These are phyloP conservation scores for Fusarium sp. DNA, from an alignment of 2,329 filamentous ascomycete genomes.

Conservation along the genomic window DNA sequence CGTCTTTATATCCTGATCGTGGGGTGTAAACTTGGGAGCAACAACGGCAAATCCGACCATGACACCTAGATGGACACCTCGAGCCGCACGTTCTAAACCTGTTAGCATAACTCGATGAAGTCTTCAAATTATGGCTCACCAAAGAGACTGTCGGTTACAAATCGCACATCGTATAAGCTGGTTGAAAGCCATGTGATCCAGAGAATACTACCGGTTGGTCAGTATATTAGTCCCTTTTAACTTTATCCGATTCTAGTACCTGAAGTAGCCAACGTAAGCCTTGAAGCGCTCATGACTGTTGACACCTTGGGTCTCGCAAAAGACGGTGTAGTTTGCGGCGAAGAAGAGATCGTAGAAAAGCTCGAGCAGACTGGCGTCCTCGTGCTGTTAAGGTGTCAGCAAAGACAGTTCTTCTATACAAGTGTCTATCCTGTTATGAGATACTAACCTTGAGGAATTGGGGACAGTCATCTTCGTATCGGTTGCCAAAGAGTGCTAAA, in stretches of 20 bases:
- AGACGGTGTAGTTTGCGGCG: constrained; percentile 74
- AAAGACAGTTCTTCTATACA: neutral
- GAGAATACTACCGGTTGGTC: constrained; percentile 59
- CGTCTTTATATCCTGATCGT: constrained; percentile 54
- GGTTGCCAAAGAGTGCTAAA: constrained; percentile 45
- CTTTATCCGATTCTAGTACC: constrained; percentile 28
- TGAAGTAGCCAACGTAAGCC: constrained; percentile 56
- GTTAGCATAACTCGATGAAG: neutral
- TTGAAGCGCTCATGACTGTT: constrained; percentile 52
- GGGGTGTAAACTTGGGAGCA: constrained; percentile 61
- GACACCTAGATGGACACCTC: constrained; percentile 71
- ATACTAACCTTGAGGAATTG: constrained; percentile 46
- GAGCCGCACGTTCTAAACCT: constrained; percentile 63
- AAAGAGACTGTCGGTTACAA: constrained; percentile 73
- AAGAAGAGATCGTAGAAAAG: constrained; percentile 58
- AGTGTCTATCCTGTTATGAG: no score
- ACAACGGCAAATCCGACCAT: constrained; percentile 76
- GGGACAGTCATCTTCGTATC: constrained; percentile 43
- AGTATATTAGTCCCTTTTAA: neutral
- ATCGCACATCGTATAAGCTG: constrained; percentile 74
- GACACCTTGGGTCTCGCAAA: constrained; percentile 55
- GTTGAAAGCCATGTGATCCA: constrained; percentile 79
- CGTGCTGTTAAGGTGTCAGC: constrained; percentile 45
- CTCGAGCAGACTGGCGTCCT: constrained; percentile 55
- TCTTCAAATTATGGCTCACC: constrained; percentile 46